These are phyloP conservation scores for Flaveria robusta DNA, from an alignment of 129 eudicot genomes.

Conservation along the genomic window DNA sequence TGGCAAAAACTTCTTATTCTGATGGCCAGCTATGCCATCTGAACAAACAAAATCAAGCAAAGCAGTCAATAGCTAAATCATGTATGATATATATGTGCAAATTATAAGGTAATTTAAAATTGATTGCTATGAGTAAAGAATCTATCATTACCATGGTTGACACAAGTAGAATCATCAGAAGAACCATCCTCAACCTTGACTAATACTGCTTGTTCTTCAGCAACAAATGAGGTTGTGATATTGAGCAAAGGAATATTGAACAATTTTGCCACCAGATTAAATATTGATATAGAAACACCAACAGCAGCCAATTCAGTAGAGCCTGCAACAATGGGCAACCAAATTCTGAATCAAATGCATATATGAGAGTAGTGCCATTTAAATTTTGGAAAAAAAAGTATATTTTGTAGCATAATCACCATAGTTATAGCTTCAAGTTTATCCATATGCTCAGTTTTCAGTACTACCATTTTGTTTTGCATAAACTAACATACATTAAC, in stretches of 20 bases:
- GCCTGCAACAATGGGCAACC: slow-evolving; percentile 47
- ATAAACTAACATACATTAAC: background rate
- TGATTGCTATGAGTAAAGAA: background rate
- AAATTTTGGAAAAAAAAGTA: background rate
- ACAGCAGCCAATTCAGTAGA: slow-evolving; percentile 97
- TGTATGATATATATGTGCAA: background rate
- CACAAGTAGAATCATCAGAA: slow-evolving; percentile 31
- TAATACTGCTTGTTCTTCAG: slow-evolving; percentile 83
- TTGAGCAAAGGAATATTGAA: slow-evolving; percentile 93
- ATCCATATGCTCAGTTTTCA: background rate
- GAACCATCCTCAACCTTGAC: slow-evolving; percentile 36
- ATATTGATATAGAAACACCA: slow-evolving; percentile 91
- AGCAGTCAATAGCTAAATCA: slow-evolving; percentile 10
- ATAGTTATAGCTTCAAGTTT: background rate
- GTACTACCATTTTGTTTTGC: too few relatives aligned
- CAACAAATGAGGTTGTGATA: slow-evolving; percentile 92
- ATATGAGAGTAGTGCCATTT: background rate
- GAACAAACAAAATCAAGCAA: slow-evolving; percentile 28
- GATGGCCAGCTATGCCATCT: slow-evolving; percentile 36
- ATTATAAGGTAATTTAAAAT: background rate
- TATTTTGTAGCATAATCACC: background rate
- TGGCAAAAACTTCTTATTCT: slow-evolving; percentile 63
- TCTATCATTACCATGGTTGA: slow-evolving; percentile 40
- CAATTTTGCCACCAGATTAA: slow-evolving; percentile 85
- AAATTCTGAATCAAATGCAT: slow-evolving; percentile 23